Evolutionary conservation across 2,329 filamentous ascomycete genomes (phyloP).

Genomic region (Colletotrichum echinochloae): DNA sequence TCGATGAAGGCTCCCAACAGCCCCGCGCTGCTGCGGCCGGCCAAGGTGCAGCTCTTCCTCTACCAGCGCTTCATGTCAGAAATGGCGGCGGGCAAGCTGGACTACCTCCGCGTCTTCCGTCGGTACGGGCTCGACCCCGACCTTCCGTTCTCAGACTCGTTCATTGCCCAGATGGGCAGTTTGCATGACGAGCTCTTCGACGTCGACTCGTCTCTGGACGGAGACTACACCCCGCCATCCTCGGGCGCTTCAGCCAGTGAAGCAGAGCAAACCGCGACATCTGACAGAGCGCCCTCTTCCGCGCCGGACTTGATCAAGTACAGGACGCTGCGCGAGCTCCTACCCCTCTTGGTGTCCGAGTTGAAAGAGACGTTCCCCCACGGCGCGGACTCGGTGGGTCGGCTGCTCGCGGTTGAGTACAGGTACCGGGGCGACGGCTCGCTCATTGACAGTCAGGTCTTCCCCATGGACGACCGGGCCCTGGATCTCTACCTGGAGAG

Average conservation of each 20-base stretch:
- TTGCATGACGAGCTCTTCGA: slow-evolving; percentile 77
- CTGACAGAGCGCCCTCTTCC: slow-evolving; percentile 3
- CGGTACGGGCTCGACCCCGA: slow-evolving; percentile 78
- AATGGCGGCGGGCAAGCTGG: slow-evolving; percentile 77
- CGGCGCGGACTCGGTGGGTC: slow-evolving; percentile 60
- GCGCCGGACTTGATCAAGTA: slow-evolving; percentile 58
- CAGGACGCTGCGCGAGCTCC: slow-evolving; percentile 60
- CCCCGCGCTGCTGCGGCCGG: slow-evolving; percentile 77
- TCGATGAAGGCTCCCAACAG: slow-evolving; percentile 73
- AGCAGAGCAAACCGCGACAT: slow-evolving; percentile 7
- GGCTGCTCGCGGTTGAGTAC: slow-evolving; percentile 67
- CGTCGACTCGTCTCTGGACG: slow-evolving; percentile 43
- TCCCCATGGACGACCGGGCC: slow-evolving; percentile 73
- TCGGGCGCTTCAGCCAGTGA: slow-evolving; percentile 48
- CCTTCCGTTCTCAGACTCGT: slow-evolving; percentile 79
- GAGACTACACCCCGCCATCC: slow-evolving; percentile 7
- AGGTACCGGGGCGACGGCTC: slow-evolving; percentile 64
- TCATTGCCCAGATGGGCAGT: slow-evolving; percentile 79
- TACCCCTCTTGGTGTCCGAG: slow-evolving; percentile 60
- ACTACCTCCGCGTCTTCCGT: slow-evolving; percentile 75
- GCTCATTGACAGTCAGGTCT: slow-evolving; percentile 66
- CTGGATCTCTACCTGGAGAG: slow-evolving; percentile 75
- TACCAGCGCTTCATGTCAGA: slow-evolving; percentile 88
- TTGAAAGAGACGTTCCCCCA: slow-evolving; percentile 64
- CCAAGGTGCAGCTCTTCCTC: slow-evolving; percentile 87